A percentile compares a stretch with the other conserved stretches of the same genome.
These are phyloP conservation scores for Pichia rugopelliculosa DNA, from an alignment of 805 yeast genomes.

Conservation along the genomic window DNA sequence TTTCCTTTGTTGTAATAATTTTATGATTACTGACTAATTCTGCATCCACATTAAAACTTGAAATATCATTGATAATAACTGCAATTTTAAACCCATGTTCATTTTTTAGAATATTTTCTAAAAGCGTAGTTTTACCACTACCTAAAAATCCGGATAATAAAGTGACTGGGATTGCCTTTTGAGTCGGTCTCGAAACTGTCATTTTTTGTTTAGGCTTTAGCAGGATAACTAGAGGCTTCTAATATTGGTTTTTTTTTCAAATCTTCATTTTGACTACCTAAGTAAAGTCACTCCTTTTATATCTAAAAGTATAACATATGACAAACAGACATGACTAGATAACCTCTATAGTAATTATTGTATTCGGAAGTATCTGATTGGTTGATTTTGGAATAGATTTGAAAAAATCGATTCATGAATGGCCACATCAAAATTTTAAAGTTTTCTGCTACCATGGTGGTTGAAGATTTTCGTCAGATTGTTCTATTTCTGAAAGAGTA, in stretches of 20 bases:
- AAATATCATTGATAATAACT: slow-evolving; percentile 40
- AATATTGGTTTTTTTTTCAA: too few species aligned
- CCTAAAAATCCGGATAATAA: slow-evolving; percentile 42
- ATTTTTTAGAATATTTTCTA: slow-evolving; percentile 35
- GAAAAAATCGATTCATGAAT: not conserved
- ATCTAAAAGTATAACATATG: too few species aligned
- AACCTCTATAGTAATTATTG: not conserved
- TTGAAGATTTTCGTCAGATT: not conserved
- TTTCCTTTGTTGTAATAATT: slow-evolving; percentile 35
- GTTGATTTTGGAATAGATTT: not conserved
- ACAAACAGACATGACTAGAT: not conserved
- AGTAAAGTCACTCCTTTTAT: too few species aligned
- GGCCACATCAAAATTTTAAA: not conserved
- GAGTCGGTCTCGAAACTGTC: not conserved
- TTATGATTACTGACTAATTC: slow-evolving; percentile 33
- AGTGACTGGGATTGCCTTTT: slow-evolving; percentile 36
- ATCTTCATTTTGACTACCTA: too few species aligned
- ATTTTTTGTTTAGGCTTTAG: too few species aligned
- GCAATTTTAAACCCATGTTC: slow-evolving; percentile 37
- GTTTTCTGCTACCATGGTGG: not conserved
- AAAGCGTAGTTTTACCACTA: slow-evolving; percentile 39
- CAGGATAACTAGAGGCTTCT: too few species aligned
- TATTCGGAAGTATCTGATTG: not conserved
- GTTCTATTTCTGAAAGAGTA: too few species aligned
- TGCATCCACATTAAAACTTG: slow-evolving; percentile 37